Base-by-base conservation (phyloP, 2,329 filamentous ascomycete genomes). In the Geosmithia flava region DNA sequence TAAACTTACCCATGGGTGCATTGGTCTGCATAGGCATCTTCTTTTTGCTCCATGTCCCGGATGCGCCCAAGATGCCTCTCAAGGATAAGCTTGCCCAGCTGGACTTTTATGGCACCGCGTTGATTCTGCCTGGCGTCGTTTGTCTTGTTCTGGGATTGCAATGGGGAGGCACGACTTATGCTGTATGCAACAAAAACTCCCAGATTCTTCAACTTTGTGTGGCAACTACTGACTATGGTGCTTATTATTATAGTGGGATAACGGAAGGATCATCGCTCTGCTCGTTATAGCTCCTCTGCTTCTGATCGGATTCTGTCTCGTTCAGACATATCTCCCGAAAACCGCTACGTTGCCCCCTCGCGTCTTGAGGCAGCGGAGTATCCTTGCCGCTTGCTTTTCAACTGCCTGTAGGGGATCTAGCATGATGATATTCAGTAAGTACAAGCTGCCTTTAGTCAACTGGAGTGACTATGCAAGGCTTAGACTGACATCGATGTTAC, bases 61-160 rank as follows among this genome's bases (percentile, higher is more conserved):
- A 49, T 33, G 15, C 40, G 3, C 8, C 8, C 10, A 6, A 19
- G 40, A 3, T 46, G 15, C 17, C 53, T 67, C 67, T 65, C 45
- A 16, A 10, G 23, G 44, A 46, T n/a, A 49, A 46, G 17, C 29
- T 49, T 8, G 16, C 20, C n/a, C 47, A 45, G 23, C 27, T 47
- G 8, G 46, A 47, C 37, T 19, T 15, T 15, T 20, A 13, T 15
- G 46, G 46, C 2, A 47, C 46, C 17, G 10, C 8, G 5, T 16
- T 29, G 20, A 11, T 47, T 20, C 16, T 30, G 10, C 39, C 78
- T 0, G 69, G 68, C 7, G 63, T 68, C 3, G 55, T 71, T 33
- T 74, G 68, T 49, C 59, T 74, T 7, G 53, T 74, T 1, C 56
- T 76, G 17, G 72, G 70, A 11, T 58, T 76, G 13, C 69, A 74